Percentiles rank a stretch among this genome's conserved stretches.
Conservation (phyloP, 768 basidiomycete genomes). For the Cystobasidium tubakii region DNA sequence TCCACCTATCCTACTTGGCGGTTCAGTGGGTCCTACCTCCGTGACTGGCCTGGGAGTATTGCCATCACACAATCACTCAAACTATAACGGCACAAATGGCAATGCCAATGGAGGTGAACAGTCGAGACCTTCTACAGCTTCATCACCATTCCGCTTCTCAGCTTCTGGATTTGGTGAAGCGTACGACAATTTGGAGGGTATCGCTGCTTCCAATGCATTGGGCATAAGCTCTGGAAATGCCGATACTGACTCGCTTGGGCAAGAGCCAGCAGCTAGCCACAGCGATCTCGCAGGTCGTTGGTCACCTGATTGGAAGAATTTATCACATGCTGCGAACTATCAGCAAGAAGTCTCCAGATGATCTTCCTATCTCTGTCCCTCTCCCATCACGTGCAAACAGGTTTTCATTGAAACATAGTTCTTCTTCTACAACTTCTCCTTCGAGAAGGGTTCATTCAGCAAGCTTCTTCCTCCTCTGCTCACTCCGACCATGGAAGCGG, state of each 20-base stretch:
- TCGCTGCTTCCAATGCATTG: background rate
- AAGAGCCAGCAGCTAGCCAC: background rate
- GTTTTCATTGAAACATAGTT: too few species aligned
- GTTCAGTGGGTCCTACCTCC: background rate
- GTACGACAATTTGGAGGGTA: background rate
- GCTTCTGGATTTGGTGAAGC: slow-evolving; percentile 4
- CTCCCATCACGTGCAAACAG: too few species aligned
- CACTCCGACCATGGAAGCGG: too few species aligned
- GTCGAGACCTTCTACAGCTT: slow-evolving; percentile 18
- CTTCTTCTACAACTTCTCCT: too few species aligned
- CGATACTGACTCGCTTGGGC: background rate
- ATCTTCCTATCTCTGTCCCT: background rate
- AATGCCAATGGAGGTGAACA: background rate
- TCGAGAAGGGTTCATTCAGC: too few species aligned
- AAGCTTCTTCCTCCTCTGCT: too few species aligned
- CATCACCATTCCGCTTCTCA: slow-evolving; percentile 21
- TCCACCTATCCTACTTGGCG: background rate
- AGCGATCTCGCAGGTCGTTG: background rate
- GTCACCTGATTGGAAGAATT: slow-evolving; percentile 27
- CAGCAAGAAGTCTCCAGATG: background rate
- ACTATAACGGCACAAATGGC: background rate
- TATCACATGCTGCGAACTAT: background rate
- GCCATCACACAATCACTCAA: background rate
- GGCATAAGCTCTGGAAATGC: background rate
- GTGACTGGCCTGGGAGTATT: slow-evolving; percentile 7